Evolutionary conservation across 2,329 filamentous ascomycete genomes (phyloP), one percentile per base, ranked within the genome.

Genomic region (Fusarium piperis): DNA sequence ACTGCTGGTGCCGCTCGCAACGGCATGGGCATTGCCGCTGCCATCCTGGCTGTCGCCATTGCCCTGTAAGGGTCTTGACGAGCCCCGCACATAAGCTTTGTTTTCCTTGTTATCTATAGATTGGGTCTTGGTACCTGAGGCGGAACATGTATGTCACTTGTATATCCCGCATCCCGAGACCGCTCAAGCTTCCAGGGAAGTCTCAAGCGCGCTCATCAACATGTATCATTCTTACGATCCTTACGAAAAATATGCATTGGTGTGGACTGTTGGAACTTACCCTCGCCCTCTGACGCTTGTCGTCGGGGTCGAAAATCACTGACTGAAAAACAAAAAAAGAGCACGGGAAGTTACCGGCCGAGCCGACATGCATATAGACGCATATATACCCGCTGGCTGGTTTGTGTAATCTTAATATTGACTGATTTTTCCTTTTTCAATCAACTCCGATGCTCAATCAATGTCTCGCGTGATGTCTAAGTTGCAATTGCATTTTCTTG

Each of bases 221-320:
- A 77, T 73, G 76, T 86, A 81, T 80, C 79, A 83, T 88, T 87
- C 85, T 86, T 84, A 88, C 86, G 86, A 87, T 88, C 86, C 85
- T 88, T 87, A 86, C 82, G 84, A 86, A 82, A 79, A 82, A 79
- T 73, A 77, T 76, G 74, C 71, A 76, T 77, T 78, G 74, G 72
- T 75, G 77, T 72, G 72, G 70, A 75, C 64, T 67, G 65, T 73
- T 65, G 66, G 73, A 67, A 62, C 66, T 74, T 62, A 39, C 62
- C 52, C 35, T 59, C 64, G 57, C 67, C 63, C n/a, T 64, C 56
- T 70, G 44, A 46, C 53, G 44, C 44, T 8, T 67, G 41, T 11
- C 60, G 70, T 66, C 61, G 51, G 62, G 72, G 70, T 72, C 56
- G 62, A 68, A 70, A 64, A 64, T 7, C 48, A 73, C 52, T 59